A percentile compares a stretch with the other conserved stretches of the same genome.
Conservation (phyloP, 164 flowering plant genomes). For the Tinospora cordifolia region DNA sequence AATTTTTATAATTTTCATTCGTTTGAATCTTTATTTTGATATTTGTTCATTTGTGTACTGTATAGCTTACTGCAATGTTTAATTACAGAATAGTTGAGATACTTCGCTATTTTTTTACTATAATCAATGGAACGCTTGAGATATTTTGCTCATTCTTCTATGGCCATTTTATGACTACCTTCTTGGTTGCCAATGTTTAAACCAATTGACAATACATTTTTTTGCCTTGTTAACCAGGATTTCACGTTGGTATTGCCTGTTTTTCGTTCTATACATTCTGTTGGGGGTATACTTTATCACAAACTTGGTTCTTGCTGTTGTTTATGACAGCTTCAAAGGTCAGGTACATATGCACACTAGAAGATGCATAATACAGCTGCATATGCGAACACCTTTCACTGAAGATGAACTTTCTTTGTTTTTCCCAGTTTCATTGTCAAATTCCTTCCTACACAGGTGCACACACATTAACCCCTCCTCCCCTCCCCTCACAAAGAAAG, state of each 20-base stretch:
- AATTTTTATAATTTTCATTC: no score
- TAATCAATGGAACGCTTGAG: background rate
- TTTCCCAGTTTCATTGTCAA: background rate
- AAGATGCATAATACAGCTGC: background rate
- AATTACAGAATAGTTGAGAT: background rate
- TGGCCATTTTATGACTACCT: background rate
- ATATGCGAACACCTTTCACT: background rate
- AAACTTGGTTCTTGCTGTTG: constrained; percentile 88
- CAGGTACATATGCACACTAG: constrained; percentile 41
- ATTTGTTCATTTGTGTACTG: no score
- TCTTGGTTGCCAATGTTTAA: background rate
- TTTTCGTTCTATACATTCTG: constrained; percentile 69
- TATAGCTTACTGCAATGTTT: no score
- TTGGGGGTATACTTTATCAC: constrained; percentile 95
- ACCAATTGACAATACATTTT: background rate
- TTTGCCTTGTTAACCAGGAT: constrained; percentile 37
- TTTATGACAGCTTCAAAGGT: constrained; percentile 84
- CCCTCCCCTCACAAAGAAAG: no score
- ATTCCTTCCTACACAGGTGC: no score
- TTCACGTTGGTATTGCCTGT: constrained; percentile 77
- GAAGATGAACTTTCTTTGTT: background rate
- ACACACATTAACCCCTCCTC: no score
- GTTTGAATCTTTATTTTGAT: no score
- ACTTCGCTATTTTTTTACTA: background rate
- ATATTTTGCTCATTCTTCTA: background rate